Evolutionary conservation across 192 early-diverging fungal genomes (phyloP).

Genomic region (Entomortierella parvispora): DNA sequence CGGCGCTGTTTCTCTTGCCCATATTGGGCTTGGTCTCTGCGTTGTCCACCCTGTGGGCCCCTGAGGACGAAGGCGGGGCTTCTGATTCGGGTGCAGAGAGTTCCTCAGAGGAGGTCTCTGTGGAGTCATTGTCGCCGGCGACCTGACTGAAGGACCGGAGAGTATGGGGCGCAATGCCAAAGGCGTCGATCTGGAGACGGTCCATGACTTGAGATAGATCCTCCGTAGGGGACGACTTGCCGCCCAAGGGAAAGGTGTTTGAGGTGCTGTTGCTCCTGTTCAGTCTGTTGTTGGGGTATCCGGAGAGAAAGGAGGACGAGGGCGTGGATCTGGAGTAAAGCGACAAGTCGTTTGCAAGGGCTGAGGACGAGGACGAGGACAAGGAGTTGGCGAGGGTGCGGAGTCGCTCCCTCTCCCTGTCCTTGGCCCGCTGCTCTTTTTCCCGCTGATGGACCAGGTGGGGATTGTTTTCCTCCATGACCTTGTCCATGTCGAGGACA

Average conservation of each 20-base stretch:
- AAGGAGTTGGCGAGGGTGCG: neutral
- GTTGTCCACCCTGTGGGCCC: neutral
- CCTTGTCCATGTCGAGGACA: constrained; percentile 42
- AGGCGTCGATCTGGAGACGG: constrained; percentile 36
- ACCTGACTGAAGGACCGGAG: constrained; percentile 43
- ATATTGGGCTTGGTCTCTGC: neutral
- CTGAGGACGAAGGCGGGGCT: neutral
- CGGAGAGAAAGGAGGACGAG: constrained; percentile 22
- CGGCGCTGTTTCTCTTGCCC: constrained; percentile 9
- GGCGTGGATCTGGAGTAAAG: constrained; percentile 22
- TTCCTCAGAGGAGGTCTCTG: constrained; percentile 30
- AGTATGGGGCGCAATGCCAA: constrained; percentile 39
- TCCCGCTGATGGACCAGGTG: constrained; percentile 36
- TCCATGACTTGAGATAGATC: constrained; percentile 46
- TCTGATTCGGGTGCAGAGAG: constrained; percentile 17
- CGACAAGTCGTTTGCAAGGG: neutral
- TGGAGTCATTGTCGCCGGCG: constrained; percentile 38
- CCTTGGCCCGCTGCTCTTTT: constrained; percentile 29
- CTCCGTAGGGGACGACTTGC: constrained; percentile 15
- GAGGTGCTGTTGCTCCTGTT: constrained; percentile 39
- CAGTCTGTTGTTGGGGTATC: constrained; percentile 7
- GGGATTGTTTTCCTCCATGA: constrained; percentile 44
- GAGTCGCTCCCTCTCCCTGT: constrained; percentile 12
- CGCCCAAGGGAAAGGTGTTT: neutral
- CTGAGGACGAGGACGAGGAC: constrained; percentile 7